Evolutionary conservation across 2,329 filamentous ascomycete genomes (phyloP).

Genomic region (Monosporascus sp.): DNA sequence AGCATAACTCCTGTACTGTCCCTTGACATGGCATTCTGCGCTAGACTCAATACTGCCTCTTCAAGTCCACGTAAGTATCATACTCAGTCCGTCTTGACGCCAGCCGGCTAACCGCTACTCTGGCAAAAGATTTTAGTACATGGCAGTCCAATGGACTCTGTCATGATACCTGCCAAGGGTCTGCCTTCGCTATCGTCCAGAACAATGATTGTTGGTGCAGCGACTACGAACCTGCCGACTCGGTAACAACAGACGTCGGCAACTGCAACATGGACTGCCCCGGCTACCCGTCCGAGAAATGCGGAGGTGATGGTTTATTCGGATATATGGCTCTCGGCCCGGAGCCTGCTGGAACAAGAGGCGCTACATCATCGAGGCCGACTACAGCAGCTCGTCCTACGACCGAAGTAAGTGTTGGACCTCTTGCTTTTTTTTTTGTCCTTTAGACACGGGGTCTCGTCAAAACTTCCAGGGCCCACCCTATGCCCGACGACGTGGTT

Average conservation of each 20-base stretch:
- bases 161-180: constrained; percentile 51
- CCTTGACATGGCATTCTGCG: constrained; percentile 37
- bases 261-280: constrained; percentile 58
- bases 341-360: constrained; percentile 53
- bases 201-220: constrained; percentile 68
- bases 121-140: constrained; percentile 42
- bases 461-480: constrained; percentile 3
- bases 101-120: constrained; percentile 2
- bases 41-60: constrained; percentile 39
- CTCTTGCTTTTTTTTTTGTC: constrained; percentile 11
- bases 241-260: constrained; percentile 30
- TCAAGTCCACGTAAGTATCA: constrained; percentile 35
- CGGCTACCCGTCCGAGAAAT: constrained; percentile 61
- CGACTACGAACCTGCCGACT: constrained; percentile 54
- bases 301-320: constrained; percentile 57
- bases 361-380: constrained; percentile 16
- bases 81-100: constrained; percentile 2
- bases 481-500: not conserved
- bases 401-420: constrained; percentile 21
- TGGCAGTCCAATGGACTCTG: constrained; percentile 69
- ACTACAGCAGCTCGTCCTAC: constrained; percentile 12
- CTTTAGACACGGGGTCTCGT: constrained; percentile 8
- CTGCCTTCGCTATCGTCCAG: constrained; percentile 65
- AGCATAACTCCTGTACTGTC: constrained; percentile 21
- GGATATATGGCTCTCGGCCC: constrained; percentile 58